Evolutionary conservation across 2,329 filamentous ascomycete genomes (phyloP).

Genomic region (Curvularia verruculosa): DNA sequence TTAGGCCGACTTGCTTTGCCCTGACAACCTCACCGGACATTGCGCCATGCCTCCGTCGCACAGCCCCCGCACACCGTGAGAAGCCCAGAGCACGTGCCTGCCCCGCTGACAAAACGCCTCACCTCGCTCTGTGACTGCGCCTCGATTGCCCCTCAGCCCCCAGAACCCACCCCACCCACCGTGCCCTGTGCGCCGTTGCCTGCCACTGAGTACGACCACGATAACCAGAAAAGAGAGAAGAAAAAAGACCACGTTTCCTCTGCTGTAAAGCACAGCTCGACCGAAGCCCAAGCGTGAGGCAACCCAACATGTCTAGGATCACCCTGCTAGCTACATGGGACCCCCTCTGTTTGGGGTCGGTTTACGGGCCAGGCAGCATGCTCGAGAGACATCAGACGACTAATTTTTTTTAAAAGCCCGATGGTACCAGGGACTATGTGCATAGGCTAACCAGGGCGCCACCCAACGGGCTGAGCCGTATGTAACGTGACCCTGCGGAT

Average conservation of each 20-base stretch:
- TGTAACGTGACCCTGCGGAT: neutral
- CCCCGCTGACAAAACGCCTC: slow-evolving; percentile 23
- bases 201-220: neutral
- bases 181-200: too few species aligned
- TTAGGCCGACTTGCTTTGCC: too few species aligned
- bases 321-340: slow-evolving; percentile 1
- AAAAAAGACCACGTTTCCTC: neutral
- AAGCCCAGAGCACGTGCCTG: slow-evolving; percentile 15
- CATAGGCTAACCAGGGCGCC: neutral
- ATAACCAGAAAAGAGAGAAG: neutral
- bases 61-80: slow-evolving; percentile 26
- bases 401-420: neutral
- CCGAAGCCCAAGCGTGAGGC: slow-evolving; percentile 8
- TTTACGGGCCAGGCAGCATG: neutral
- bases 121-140: slow-evolving; percentile 6
- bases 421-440: neutral
- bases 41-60: slow-evolving; percentile 17
- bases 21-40: slow-evolving; percentile 19
- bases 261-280: neutral
- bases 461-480: neutral
- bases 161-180: neutral
- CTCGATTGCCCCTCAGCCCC: slow-evolving; percentile 1
- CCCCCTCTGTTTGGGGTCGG: neutral
- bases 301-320: slow-evolving; percentile 5
- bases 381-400: slow-evolving; percentile 3